Conservation (phyloP, 805 yeast species). For the Saturnispora ahearnii region DNA sequence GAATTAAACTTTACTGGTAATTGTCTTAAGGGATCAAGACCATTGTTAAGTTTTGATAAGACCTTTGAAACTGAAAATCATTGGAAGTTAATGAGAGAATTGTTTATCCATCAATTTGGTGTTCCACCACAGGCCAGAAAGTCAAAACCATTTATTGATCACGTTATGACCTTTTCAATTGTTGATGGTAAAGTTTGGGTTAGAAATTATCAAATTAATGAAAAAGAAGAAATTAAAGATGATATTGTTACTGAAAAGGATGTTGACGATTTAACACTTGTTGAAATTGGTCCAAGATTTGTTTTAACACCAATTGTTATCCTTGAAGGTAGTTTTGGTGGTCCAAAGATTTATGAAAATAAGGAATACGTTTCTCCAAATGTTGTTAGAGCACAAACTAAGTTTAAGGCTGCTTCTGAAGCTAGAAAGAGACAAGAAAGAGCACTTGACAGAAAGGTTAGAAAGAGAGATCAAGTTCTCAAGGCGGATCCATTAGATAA, state of each 20-base stretch:
- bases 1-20: slow-evolving; percentile 96
- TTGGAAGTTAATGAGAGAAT: slow-evolving; percentile 67
- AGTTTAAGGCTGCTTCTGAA: slow-evolving; percentile 68
- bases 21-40: slow-evolving; percentile 91
- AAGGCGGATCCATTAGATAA: slow-evolving; percentile 78
- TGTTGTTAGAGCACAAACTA: slow-evolving; percentile 81
- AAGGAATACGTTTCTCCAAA: slow-evolving; percentile 96
- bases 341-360: slow-evolving; percentile 95
- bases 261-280: slow-evolving; percentile 58
- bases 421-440: slow-evolving; percentile 75
- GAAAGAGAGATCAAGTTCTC: slow-evolving; percentile 64
- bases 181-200: slow-evolving; percentile 95
- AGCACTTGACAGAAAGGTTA: slow-evolving; percentile 65
- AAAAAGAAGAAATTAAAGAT: slow-evolving; percentile 43
- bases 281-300: slow-evolving; percentile 95
- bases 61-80: slow-evolving; percentile 66
- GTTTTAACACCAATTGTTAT: slow-evolving; percentile 87
- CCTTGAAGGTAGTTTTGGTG: slow-evolving; percentile 94
- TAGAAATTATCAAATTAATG: slow-evolving; percentile 83
- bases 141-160: slow-evolving; percentile 91
- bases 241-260: slow-evolving; percentile 17
- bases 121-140: slow-evolving; percentile 93
- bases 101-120: slow-evolving; percentile 77
- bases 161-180: slow-evolving; percentile 84
- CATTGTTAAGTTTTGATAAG: slow-evolving; percentile 80